Evolutionary conservation across 805 yeast genomes (phyloP).

Genomic region (Starmerella geochares): DNA sequence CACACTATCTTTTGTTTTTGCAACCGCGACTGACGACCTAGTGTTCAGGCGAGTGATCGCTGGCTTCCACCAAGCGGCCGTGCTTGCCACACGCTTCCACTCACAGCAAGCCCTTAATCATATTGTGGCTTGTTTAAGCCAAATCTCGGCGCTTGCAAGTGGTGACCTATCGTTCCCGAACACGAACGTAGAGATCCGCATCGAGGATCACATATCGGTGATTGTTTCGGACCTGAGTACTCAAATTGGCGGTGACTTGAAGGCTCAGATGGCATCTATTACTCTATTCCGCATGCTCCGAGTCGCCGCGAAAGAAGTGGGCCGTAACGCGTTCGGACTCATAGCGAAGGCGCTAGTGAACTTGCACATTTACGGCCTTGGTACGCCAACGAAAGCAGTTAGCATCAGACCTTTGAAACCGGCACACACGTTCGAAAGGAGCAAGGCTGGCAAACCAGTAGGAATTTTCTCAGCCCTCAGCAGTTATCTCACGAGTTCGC

Average conservation of each 20-base stretch:
- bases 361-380: slow-evolving; percentile 61
- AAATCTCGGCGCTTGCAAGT: slow-evolving; percentile 55
- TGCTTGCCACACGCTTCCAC: slow-evolving; percentile 57
- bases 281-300: slow-evolving; percentile 70
- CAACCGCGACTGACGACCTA: slow-evolving; percentile 83
- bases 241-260: slow-evolving; percentile 78
- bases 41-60: slow-evolving; percentile 79
- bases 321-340: slow-evolving; percentile 48
- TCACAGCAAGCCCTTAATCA: slow-evolving; percentile 50
- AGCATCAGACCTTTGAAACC: slow-evolving; percentile 48
- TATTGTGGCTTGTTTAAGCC: slow-evolving; percentile 55
- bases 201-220: slow-evolving; percentile 43
- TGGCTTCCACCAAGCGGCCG: slow-evolving; percentile 75
- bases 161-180: slow-evolving; percentile 30
- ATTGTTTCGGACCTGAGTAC: slow-evolving; percentile 76
- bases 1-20: slow-evolving; percentile 66
- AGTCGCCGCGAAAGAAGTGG: slow-evolving; percentile 41
- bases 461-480: slow-evolving; percentile 87
- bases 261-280: slow-evolving; percentile 81
- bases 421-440: slow-evolving; percentile 47
- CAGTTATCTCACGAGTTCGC: slow-evolving; percentile 75
- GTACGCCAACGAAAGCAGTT: slow-evolving; percentile 28
- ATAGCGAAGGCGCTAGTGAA: slow-evolving; percentile 51
- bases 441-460: slow-evolving; percentile 56
- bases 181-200: slow-evolving; percentile 32